Percentiles rank a stretch among this genome's conserved stretches.
phyloP scores from a whole-genome alignment of 768 basidiomycete genomes.

The Punctularia strigosozonata region DNA sequence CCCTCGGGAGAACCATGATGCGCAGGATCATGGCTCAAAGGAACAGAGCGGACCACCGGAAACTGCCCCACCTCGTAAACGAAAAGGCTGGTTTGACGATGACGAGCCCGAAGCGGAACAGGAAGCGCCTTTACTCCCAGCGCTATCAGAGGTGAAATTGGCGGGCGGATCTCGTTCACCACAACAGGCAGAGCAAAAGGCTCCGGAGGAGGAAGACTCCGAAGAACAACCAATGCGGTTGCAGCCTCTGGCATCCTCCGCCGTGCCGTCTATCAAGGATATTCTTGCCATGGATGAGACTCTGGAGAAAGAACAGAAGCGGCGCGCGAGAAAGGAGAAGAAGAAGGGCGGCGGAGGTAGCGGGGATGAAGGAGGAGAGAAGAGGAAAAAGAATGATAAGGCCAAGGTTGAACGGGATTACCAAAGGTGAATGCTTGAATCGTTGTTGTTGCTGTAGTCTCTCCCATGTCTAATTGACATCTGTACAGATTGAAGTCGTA shows the following conservation, averaged over 20 bases:
- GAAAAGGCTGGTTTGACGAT: slow-evolving; percentile 12
- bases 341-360: slow-evolving; percentile 24
- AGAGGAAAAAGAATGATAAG: slow-evolving; percentile 27
- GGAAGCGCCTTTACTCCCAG: slow-evolving; percentile 5
- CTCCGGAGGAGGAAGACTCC: slow-evolving; percentile 31
- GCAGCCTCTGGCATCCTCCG: slow-evolving; percentile 67
- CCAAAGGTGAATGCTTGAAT: slow-evolving; percentile 27
- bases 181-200: slow-evolving; percentile 17
- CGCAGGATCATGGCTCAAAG: neutral
- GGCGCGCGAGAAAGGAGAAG: slow-evolving; percentile 68
- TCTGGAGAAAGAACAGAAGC: slow-evolving; percentile 51
- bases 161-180: neutral
- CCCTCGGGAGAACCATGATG: slow-evolving; percentile 1
- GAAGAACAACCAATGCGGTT: slow-evolving; percentile 42
- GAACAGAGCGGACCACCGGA: neutral
- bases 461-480: neutral
- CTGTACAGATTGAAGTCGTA: slow-evolving; percentile 18
- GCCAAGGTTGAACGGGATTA: slow-evolving; percentile 46
- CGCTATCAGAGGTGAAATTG: neutral
- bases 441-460: neutral
- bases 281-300: slow-evolving; percentile 70
- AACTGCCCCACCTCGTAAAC: neutral
- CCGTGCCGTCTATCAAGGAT: slow-evolving; percentile 72
- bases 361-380: slow-evolving; percentile 22
- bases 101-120: slow-evolving; percentile 24